A percentile compares a stretch with the other conserved stretches of the same genome.
These are phyloP conservation scores for Cercospora nicotianae DNA, from an alignment of 2,329 filamentous ascomycete genomes.

Conservation along the genomic window DNA sequence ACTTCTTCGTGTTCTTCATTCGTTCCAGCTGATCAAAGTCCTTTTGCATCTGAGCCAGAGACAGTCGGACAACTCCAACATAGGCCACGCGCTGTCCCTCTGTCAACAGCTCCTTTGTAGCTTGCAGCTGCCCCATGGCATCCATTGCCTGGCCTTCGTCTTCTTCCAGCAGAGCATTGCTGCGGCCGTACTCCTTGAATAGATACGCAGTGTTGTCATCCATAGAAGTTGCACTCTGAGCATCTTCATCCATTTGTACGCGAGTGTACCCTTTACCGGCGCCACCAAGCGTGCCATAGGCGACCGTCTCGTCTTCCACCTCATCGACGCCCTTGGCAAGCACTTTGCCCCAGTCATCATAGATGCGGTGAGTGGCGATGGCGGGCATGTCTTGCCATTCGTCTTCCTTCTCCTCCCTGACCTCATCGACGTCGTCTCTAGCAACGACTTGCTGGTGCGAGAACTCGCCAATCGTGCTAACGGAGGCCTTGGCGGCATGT, in stretches of 20 bases:
- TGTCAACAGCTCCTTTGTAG: slow-evolving; percentile 91
- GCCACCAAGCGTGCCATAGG: slow-evolving; percentile 76
- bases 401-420: slow-evolving; percentile 56
- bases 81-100: slow-evolving; percentile 96
- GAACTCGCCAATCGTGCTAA: slow-evolving; percentile 68
- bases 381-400: slow-evolving; percentile 98
- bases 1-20: slow-evolving; percentile 70
- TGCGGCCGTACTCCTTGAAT: slow-evolving; percentile 71
- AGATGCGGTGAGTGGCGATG: slow-evolving; percentile 88
- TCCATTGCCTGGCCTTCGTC: slow-evolving; percentile 80
- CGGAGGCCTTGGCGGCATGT: slow-evolving; percentile 27
- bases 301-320: slow-evolving; percentile 66
- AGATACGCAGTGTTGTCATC: slow-evolving; percentile 96
- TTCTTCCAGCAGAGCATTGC: slow-evolving; percentile 57
- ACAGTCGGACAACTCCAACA: slow-evolving; percentile 81
- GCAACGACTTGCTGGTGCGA: slow-evolving; percentile 79
- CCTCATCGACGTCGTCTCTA: slow-evolving; percentile 42
- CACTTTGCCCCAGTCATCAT: slow-evolving; percentile 87
- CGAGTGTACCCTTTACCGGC: slow-evolving; percentile 94
- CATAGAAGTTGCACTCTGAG: slow-evolving; percentile 89
- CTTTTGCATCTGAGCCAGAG: slow-evolving; percentile 74
- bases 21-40: slow-evolving; percentile 63
- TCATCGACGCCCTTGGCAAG: slow-evolving; percentile 77
- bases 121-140: slow-evolving; percentile 84
- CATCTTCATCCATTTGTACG: slow-evolving; percentile 93